Evolutionary conservation across 1,139 yeast species (phyloP).

Genomic region (Sugiyamaella neomexicana): DNA sequence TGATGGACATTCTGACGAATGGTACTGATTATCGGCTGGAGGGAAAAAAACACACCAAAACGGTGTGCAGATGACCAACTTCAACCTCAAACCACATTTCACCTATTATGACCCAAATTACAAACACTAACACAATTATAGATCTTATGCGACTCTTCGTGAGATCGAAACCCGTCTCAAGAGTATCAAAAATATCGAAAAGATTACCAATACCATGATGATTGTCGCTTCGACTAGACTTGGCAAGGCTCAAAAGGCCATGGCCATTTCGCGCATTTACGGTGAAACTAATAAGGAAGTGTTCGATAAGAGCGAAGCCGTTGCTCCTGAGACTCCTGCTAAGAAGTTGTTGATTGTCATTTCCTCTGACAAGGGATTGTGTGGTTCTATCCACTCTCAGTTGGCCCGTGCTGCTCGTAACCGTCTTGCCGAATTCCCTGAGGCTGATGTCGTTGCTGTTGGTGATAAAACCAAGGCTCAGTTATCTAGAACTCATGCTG

Average conservation of each 20-base stretch:
- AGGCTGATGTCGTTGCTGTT: constrained; percentile 78
- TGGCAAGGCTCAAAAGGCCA: constrained; percentile 93
- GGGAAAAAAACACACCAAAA: no score
- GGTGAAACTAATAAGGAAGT: constrained; percentile 79
- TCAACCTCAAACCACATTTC: no score
- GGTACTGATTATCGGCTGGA: no score
- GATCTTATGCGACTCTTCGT: constrained; percentile 97
- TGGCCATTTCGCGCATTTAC: constrained; percentile 85
- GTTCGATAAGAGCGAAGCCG: constrained; percentile 77
- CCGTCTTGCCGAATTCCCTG: constrained; percentile 61
- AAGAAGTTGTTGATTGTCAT: constrained; percentile 77
- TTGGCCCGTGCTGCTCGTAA: constrained; percentile 83
- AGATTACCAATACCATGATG: constrained; percentile 99
- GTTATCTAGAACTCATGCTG: constrained; percentile 77
- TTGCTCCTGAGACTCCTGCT: constrained; percentile 47
- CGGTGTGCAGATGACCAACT: no score
- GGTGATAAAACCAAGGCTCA: constrained; percentile 95
- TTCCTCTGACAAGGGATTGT: constrained; percentile 96
- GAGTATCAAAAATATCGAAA: constrained; percentile 97
- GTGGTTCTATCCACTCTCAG: constrained; percentile 98
- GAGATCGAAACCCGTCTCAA: constrained; percentile 98
- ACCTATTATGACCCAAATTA: neutral
- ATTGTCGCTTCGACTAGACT: constrained; percentile 98
- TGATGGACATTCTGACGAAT: neutral
- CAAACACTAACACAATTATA: constrained; percentile 32